Evolutionary conservation across 1,284 basidiomycete genomes (phyloP).

Genomic region (Meira nashicola): DNA sequence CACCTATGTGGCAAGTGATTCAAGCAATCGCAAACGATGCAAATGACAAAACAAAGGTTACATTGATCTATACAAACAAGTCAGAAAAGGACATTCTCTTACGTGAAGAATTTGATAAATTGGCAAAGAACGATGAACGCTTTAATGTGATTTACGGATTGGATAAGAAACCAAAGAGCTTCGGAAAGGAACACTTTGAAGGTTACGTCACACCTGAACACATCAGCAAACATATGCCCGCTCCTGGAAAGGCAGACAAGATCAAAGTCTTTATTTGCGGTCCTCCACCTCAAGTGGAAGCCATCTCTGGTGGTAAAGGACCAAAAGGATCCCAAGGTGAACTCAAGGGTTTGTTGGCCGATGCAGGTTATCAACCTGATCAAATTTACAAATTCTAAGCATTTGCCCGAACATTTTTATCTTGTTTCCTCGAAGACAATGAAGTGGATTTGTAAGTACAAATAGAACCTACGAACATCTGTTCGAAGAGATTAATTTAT

Average conservation of each 20-base stretch:
- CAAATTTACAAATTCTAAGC: slow-evolving; percentile 18
- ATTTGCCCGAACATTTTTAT: not conserved
- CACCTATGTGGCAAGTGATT: slow-evolving; percentile 54
- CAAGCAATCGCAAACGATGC: slow-evolving; percentile 54
- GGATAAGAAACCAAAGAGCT: slow-evolving; percentile 63
- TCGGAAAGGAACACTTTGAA: slow-evolving; percentile 41
- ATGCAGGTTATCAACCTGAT: slow-evolving; percentile 45
- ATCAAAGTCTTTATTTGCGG: slow-evolving; percentile 86
- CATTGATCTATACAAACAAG: slow-evolving; percentile 83
- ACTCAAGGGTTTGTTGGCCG: slow-evolving; percentile 44
- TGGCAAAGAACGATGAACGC: slow-evolving; percentile 49
- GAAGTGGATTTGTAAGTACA: no score
- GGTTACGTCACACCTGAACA: slow-evolving; percentile 64
- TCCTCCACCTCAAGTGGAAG: slow-evolving; percentile 45
- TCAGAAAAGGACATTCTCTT: slow-evolving; percentile 86
- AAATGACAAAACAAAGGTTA: slow-evolving; percentile 93
- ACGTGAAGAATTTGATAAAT: slow-evolving; percentile 68
- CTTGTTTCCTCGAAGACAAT: no score
- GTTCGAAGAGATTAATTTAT: no score
- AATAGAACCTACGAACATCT: no score
- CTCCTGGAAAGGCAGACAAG: slow-evolving; percentile 68
- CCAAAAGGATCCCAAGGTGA: slow-evolving; percentile 48
- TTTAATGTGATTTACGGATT: slow-evolving; percentile 81
- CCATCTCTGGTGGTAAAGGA: slow-evolving; percentile 46
- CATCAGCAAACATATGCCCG: slow-evolving; percentile 68